Base-by-base conservation (phyloP, 257 asterid species). In the Solanum ahanhuiri region DNA sequence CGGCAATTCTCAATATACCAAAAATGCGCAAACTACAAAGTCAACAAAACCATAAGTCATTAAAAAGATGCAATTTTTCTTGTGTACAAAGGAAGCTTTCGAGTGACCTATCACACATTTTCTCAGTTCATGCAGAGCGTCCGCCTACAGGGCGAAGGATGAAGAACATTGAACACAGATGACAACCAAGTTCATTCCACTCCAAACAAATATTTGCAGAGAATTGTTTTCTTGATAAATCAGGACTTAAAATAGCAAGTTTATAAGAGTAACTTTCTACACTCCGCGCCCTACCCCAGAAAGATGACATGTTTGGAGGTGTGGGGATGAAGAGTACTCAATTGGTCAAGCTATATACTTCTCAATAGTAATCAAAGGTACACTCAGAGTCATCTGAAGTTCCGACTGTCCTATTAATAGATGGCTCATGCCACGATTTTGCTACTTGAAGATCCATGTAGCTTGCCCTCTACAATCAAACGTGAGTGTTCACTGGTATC, bases 401-500 rank as follows among this genome's bases (percentile, higher is more conserved):
- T 31, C 67, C 28, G 18, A 41, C 18, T 12, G 39, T 51, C 51
- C 35, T 58, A 33, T 63, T 41, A 83, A 60, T 39, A 41, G 81
- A 83, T 20, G 81, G 81, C 23, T 51, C 87, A 33, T 51, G 86
- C 87, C 84, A 87, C 12, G 25, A 70, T 34, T 58, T 75, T n/a
- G 76, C 82, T 33, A 37, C 14, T 82, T 9, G 83, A 85, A 71
- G 83, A 85, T 45, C 83, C 48, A 48, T 71, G 83, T 85, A 12
- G 72, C 28, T 85, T 85, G 71, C 33, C 87, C 57, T 85, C 66
- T 75, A 81, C 43, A 5, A 25, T 45, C 69, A 66, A 71, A 69
- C 83, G 82, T 85, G 91, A 17, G 28, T 91, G 76, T 85, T 92
- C 95, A 57, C 88, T 92, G 43, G 90, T 85, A 60, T 87, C 93